phyloP scores from a whole-genome alignment of 768 basidiomycete genomes.

The Chalciporus sphaerocephalus region DNA sequence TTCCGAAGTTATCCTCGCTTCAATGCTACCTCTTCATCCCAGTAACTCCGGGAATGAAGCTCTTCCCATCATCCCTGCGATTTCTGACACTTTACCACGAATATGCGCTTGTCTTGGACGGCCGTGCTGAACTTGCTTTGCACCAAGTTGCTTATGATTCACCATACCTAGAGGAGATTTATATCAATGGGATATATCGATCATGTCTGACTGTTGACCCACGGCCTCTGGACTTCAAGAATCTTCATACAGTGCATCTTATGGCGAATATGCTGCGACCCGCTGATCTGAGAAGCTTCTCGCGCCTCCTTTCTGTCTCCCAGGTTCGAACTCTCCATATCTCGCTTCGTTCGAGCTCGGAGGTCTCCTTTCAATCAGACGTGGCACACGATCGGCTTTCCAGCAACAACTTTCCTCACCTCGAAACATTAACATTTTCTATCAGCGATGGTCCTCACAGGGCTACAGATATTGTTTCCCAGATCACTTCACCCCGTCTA shows the following conservation, averaged over 20 bases:
- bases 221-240: conserved; percentile 5
- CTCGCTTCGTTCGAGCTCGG: conserved; percentile 3
- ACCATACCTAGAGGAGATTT: conserved; percentile 11
- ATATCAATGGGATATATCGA: conserved; percentile 4
- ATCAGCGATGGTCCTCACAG: conserved; percentile 6
- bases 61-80: conserved; percentile 17
- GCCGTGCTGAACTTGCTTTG: conserved; percentile 13
- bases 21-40: conserved; percentile 11
- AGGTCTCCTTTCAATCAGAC: neutral
- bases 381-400: neutral
- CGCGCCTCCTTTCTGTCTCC: conserved; percentile 4
- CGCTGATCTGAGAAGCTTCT: conserved; percentile 6
- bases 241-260: conserved; percentile 9
- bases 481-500: conserved; percentile 10
- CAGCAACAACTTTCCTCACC: neutral
- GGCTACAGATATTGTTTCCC: conserved; percentile 7
- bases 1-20: conserved; percentile 12
- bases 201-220: neutral
- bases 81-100: conserved; percentile 10
- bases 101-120: conserved; percentile 9
- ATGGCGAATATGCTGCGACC: conserved; percentile 7
- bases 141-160: conserved; percentile 13
- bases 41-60: conserved; percentile 5
- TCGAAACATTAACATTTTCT: conserved; percentile 3
- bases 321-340: conserved; percentile 7